Evolutionary conservation across 73 alveolate species (phyloP).

Genomic region (Paramecium caudatum): DNA sequence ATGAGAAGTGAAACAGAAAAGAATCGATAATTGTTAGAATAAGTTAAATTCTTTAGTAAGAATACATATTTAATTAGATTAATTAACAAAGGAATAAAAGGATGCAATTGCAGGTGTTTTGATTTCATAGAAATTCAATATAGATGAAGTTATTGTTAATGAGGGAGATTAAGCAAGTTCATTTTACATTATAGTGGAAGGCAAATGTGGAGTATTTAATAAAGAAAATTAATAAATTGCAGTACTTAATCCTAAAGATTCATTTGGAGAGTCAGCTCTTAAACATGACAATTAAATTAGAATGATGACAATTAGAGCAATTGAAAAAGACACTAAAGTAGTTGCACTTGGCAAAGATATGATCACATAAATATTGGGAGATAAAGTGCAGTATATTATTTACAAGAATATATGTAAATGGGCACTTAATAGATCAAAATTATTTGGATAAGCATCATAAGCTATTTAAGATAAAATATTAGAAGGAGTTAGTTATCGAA

Average conservation of each 20-base stretch:
- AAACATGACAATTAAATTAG: slow-evolving; percentile 56
- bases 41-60: slow-evolving; percentile 68
- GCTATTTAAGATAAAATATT: slow-evolving; percentile 63
- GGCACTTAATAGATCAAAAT: slow-evolving; percentile 76
- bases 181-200: slow-evolving; percentile 49
- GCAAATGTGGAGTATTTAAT: slow-evolving; percentile 37
- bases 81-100: slow-evolving; percentile 37
- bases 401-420: slow-evolving; percentile 78
- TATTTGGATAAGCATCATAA: slow-evolving; percentile 4
- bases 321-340: slow-evolving; percentile 71
- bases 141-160: slow-evolving; percentile 32
- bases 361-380: slow-evolving; percentile 70
- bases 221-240: slow-evolving; percentile 45
- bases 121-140: slow-evolving; percentile 11
- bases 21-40: slow-evolving; percentile 75
- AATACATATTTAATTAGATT: not conserved
- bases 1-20: slow-evolving; percentile 71
- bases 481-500: slow-evolving; percentile 67
- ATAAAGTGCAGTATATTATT: slow-evolving; percentile 73
- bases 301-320: slow-evolving; percentile 72
- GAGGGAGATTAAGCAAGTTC: slow-evolving; percentile 67
- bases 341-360: slow-evolving; percentile 78
- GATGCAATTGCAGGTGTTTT: slow-evolving; percentile 57
- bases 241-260: slow-evolving; percentile 36
- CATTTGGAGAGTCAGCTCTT: slow-evolving; percentile 56